phyloP scores from a whole-genome alignment of 1,139 yeast species.

The Waltiozyma sp. region DNA sequence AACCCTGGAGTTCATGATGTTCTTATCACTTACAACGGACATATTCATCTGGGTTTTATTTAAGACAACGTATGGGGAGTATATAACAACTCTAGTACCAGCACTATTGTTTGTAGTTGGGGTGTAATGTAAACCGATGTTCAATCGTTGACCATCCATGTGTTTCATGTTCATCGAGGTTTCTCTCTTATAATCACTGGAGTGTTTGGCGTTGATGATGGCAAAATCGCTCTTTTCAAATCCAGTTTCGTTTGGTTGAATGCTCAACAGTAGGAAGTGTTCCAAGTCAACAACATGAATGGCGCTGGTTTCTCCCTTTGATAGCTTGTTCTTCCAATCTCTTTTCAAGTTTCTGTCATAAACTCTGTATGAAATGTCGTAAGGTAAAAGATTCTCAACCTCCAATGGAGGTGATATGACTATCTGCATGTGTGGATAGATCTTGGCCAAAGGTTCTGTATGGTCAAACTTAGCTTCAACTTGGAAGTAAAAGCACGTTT shows the following conservation, averaged over 20 bases:
- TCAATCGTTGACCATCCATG: constrained; percentile 57
- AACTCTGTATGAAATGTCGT: constrained; percentile 62
- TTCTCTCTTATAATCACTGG: constrained; percentile 49
- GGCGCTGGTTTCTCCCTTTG: constrained; percentile 55
- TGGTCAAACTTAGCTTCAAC: constrained; percentile 56
- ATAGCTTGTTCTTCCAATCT: constrained; percentile 56
- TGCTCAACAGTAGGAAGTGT: constrained; percentile 59
- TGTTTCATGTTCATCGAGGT: constrained; percentile 34
- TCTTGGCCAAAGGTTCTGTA: constrained; percentile 56
- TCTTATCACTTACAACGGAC: constrained; percentile 45
- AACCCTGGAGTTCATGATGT: constrained; percentile 31
- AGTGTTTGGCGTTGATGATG: constrained; percentile 52
- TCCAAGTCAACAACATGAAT: constrained; percentile 75
- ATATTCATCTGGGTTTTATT: constrained; percentile 71
- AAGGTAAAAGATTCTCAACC: constrained; percentile 77
- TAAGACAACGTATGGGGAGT: constrained; percentile 73
- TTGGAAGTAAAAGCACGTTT: constrained; percentile 54
- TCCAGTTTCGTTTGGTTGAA: constrained; percentile 57
- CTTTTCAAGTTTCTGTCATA: constrained; percentile 66
- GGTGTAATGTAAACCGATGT: constrained; percentile 56
- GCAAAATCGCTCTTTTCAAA: constrained; percentile 71
- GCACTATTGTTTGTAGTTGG: constrained; percentile 32
- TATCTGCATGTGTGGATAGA: constrained; percentile 79
- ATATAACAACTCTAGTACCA: constrained; percentile 56
- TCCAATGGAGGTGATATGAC: constrained; percentile 80